Base-by-base conservation (phyloP, 768 basidiomycete species). In the Phlebiopsis gigantea region DNA sequence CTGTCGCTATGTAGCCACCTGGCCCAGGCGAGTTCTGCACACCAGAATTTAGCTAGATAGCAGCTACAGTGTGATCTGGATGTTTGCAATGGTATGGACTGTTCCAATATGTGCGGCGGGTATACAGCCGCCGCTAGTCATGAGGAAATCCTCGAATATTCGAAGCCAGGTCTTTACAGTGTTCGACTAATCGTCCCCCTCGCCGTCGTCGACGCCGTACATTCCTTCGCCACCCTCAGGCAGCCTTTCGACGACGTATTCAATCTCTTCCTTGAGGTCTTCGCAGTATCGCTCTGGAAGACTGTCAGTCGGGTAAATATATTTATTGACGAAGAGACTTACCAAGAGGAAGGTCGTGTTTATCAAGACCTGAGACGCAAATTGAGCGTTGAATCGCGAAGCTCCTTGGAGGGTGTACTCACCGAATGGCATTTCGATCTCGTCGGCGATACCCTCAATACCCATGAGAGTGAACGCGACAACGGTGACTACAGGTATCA, bases 371-470 rank as follows among this genome's bases (percentile, higher is more conserved):
- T 62, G 46, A 31, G 5, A 44, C 52, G 12, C 8, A 44, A 6
- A 26, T 22, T 45, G 42, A 52, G 24, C 29, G 10, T 15, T 42
- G 26, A 43, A 10, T 8, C 7, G 19, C 17, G 22, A 43, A 9
- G n/a, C 21, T 9, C 1, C 14, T 25, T 15, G 21, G 34, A 22
- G 25, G 47, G 19, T 42, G 17, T 22, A 69, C 77, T 46, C 59
- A 87, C 93, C 94, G 63, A 97, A 97, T 0, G 95, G 95, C 85
- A 90, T 89, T 70, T 97, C 94, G 62, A 96, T 93, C 70, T 93
- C 86, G 58, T 95, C 88, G 0, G 95, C 94, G 61, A 97, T 98
- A 4, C 93, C 93, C 75, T 97, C 94, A 51, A 98, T 90, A 17
- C 93, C 93, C 82, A 94, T 93, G 52, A 97, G 80, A 0, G 90